These are phyloP conservation scores for Carex parvula DNA, from an alignment of 176 grass and related monocot genomes.

Conservation along the genomic window DNA sequence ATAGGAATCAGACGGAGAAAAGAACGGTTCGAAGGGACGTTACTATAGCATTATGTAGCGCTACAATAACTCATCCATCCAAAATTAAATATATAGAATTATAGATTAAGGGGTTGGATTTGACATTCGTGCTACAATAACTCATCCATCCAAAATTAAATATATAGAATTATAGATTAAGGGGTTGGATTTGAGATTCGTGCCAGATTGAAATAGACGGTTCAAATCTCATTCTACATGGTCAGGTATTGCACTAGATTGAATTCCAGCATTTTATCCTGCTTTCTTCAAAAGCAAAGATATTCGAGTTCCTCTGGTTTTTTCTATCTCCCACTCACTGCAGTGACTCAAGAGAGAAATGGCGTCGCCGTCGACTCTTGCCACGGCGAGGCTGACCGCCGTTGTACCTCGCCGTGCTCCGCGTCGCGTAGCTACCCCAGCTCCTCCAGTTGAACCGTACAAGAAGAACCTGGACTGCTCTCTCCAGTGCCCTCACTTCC, in stretches of 20 bases:
- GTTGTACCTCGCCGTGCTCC: constrained; percentile 26
- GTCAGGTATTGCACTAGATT: too few species aligned
- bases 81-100: too few species aligned
- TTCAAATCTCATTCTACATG: not conserved
- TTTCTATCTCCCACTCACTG: not conserved
- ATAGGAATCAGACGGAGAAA: too few species aligned
- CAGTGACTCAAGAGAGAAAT: constrained; percentile 8
- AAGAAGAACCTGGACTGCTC: constrained; percentile 24
- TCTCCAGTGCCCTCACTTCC: constrained; percentile 70
- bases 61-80: too few species aligned
- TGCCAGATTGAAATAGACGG: too few species aligned
- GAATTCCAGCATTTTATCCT: not conserved
- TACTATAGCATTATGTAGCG: too few species aligned
- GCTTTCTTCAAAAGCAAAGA: not conserved
- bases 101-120: too few species aligned
- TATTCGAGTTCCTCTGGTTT: not conserved
- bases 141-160: too few species aligned
- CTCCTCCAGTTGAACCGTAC: constrained; percentile 30
- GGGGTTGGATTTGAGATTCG: too few species aligned
- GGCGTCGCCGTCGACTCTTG: constrained; percentile 20
- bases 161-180: too few species aligned
- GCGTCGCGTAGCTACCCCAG: constrained; percentile 4
- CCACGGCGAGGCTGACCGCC: constrained; percentile 31
- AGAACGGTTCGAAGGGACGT: too few species aligned
- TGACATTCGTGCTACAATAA: too few species aligned